Evolutionary conservation across 352 stramenopile genomes (phyloP).

Genomic region (Pythium pyrilobum): DNA sequence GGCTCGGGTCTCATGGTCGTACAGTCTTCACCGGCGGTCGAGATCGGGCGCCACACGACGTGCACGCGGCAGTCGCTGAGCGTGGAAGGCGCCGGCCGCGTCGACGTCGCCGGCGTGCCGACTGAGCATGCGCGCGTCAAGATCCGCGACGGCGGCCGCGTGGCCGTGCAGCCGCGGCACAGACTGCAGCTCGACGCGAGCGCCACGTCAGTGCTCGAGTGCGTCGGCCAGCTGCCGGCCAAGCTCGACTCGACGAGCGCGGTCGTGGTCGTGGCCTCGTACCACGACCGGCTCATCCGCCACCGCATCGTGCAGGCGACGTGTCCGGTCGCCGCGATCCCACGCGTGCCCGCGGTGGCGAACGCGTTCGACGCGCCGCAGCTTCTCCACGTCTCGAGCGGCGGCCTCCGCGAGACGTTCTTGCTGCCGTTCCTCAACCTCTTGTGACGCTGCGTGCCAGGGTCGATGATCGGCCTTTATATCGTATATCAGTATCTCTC

Average conservation of each 20-base stretch:
- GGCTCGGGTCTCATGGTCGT: neutral
- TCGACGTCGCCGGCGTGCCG: neutral
- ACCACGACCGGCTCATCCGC: neutral
- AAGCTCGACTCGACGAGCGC: neutral
- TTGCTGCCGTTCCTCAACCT: neutral
- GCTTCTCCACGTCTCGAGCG: neutral
- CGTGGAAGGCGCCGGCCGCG: neutral
- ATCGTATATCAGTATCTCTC: no score
- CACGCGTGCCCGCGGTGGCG: neutral
- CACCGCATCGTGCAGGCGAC: neutral
- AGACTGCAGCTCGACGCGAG: neutral
- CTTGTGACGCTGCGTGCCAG: no score
- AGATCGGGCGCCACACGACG: neutral
- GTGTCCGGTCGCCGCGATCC: neutral
- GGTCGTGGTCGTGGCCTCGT: neutral
- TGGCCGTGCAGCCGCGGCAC: neutral
- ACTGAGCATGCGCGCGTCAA: neutral
- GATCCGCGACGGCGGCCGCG: neutral
- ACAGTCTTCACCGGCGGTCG: neutral
- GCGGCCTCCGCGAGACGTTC: neutral
- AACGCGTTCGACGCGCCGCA: neutral
- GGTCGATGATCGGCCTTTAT: no score
- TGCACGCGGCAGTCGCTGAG: neutral
- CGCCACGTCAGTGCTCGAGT: neutral
- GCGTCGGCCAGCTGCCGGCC: neutral